Conservation (phyloP, 495 filamentous ascomycete genomes). For the Trichodelitschia bisporula region DNA sequence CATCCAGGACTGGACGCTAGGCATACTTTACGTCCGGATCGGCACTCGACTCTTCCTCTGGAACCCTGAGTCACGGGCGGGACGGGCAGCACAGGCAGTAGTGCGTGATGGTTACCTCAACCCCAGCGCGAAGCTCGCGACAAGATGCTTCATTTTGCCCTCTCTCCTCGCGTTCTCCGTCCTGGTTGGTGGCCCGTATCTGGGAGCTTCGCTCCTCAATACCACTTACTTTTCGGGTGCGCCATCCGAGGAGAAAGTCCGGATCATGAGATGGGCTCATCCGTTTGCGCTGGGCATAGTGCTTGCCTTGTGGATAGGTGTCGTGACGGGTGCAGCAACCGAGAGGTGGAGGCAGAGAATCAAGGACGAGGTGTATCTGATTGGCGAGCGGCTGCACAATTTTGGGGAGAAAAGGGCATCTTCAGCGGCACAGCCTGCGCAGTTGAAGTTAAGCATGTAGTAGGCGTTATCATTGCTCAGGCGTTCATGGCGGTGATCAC, state of each 20-base stretch:
- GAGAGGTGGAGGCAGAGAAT: conserved; percentile 62
- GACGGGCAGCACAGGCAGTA: conserved; percentile 48
- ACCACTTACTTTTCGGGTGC: too few relatives aligned
- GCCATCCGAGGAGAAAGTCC: background rate
- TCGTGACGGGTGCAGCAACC: conserved; percentile 21
- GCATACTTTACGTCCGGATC: conserved; percentile 78
- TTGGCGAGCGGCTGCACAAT: conserved; percentile 84
- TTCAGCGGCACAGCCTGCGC: too few relatives aligned
- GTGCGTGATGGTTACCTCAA: conserved; percentile 57
- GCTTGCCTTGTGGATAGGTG: conserved; percentile 18
- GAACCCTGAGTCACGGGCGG: conserved; percentile 36
- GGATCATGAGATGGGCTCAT: conserved; percentile 3
- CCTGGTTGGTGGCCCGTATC: conserved; percentile 34
- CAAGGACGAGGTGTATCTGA: conserved; percentile 83
- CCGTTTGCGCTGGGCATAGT: conserved; percentile 22
- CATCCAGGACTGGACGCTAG: conserved; percentile 83
- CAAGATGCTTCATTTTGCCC: conserved; percentile 60
- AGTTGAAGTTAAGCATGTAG: too few relatives aligned
- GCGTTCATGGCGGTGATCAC: too few relatives aligned
- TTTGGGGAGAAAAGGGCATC: conserved; percentile 45
- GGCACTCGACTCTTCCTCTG: conserved; percentile 43
- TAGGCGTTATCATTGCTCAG: too few relatives aligned
- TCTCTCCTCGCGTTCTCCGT: conserved; percentile 27
- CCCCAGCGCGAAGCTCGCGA: conserved; percentile 55
- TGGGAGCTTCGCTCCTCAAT: conserved; percentile 10